Evolutionary conservation across 441 rosid genomes (phyloP), one percentile per base, ranked within the genome.

Genomic region (Gossypium trilobum): DNA sequence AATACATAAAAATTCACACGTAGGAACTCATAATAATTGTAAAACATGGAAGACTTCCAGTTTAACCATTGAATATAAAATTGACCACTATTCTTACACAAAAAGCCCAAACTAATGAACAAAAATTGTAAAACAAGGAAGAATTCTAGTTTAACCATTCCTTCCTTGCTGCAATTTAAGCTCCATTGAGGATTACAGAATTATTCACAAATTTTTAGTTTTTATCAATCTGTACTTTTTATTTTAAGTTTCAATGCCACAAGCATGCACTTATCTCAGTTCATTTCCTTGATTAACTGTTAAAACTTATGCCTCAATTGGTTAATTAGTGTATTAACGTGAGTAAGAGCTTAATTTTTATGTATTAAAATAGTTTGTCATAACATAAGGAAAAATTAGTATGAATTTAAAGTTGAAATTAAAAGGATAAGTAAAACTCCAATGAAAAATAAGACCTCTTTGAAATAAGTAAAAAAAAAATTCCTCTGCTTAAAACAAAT

Each of bases 291-390:
- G 5, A 17, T 3, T 58, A 60, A 61, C 13, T 23, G 39, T 4
- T 16, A 42, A 20, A 80, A 92, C 95, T 9, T 39, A 39, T 39
- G 46, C 46, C 46, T 9, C 46, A 39, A 39, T 39, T 39, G 13
- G 46, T 39, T 39, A 39, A 39, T 39, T 39, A 39, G 46, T 39
- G 46, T 39, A 39, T 9, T 39, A 39, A 39, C 46, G 3, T 39
- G 1, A 39, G 46, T 0, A 39, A 39, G 0, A 39, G 46, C 46
- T 39, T 39, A 39, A 39, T 39, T 39, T 39, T 39, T 39, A 2
- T 39, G 46, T 39, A 39, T 39, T 2, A 39, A 39, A 39, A 39
- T 39, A 39, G 46, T 39, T 39, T 9, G 46, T 9, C 13, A 39
- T 39, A 39, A 39, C 44, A 39, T 39, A 39, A 39, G 46, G 46